Evolutionary conservation across 2,329 filamentous ascomycete species (phyloP), one percentile per base, ranked within the genome.

Genomic region (Cladosporium sp.): DNA sequence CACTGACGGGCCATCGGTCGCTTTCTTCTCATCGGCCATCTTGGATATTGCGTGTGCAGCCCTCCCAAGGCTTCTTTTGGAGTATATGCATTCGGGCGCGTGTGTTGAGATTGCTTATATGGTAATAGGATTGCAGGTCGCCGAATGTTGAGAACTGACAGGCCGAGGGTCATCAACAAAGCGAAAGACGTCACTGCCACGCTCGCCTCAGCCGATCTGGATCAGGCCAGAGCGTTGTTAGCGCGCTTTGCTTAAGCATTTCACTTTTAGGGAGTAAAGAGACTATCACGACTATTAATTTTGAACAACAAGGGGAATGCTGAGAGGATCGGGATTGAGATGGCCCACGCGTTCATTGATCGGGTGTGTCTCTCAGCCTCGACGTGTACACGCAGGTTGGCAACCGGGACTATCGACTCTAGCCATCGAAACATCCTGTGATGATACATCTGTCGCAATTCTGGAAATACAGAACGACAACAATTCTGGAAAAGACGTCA

Each of bases 371-470:
- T 44, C 37, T 12, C 37, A 25, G 47, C 22, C 17, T 22, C 35
- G 24, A 28, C 40, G 35, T 37, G 36, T 34, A 36, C 45, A 48
- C 32, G n/a, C 35, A 24, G 28, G 44, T 20, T 55, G 37, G 45
- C 53, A 59, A 25, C 71, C 73, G 39, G 51, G 57, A 39, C 62
- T 77, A 48, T 67, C 73, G 59, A 79, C 78, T 4, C 81, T 93
- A 49, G 89, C 89, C 53, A 91, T 94, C 68, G 90, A 94, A 72
- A 88, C 88, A 9, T 91, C 88, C 2, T 94, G 93, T 79, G 93
- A 97, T 75, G 93, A 97, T 76, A 96, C 92, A 1, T 92, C 89
- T 58, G 91, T 97, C 19, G 88, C 93, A 28, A 75, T 97, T 48
- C 79, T 97, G 37, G 83, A 89, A 55, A 87, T 60, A 17, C 36